A percentile compares a stretch with the other conserved stretches of the same genome.
Evolutionary conservation across 2,329 filamentous ascomycete genomes (phyloP).

Genomic region (Fusarium nurragi): DNA sequence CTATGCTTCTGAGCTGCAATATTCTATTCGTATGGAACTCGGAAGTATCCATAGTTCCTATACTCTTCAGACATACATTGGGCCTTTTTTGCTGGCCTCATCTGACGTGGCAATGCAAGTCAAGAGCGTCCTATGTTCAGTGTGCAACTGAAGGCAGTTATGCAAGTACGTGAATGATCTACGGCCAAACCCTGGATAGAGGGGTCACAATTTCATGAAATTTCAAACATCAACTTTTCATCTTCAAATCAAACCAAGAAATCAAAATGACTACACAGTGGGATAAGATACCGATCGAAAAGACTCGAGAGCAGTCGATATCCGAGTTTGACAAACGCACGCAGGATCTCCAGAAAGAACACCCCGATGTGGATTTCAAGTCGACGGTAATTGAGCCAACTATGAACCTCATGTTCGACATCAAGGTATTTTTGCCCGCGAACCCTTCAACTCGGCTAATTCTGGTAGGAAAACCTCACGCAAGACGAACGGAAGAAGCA

Average conservation of each 20-base stretch:
- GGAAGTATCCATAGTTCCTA: background rate
- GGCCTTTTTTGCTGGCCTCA: background rate
- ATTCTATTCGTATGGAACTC: background rate
- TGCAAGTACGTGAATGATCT: slow-evolving; percentile 16
- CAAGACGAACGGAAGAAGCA: slow-evolving; percentile 13
- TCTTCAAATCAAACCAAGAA: background rate
- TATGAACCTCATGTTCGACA: slow-evolving; percentile 37
- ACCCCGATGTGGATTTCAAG: slow-evolving; percentile 33
- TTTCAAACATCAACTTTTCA: background rate
- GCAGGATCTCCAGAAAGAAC: slow-evolving; percentile 14
- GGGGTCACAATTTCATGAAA: slow-evolving; percentile 5
- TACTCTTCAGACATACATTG: background rate
- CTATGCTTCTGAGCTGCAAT: background rate
- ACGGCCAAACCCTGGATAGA: slow-evolving; percentile 1
- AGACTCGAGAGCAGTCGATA: slow-evolving; percentile 32
- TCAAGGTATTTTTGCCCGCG: background rate
- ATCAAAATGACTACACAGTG: slow-evolving; percentile 10
- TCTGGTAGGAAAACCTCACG: slow-evolving; percentile 17
- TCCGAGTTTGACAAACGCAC: slow-evolving; percentile 28
- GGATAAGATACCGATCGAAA: background rate
- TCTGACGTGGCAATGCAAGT: background rate
- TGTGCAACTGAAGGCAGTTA: background rate
- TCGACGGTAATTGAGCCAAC: slow-evolving; percentile 30
- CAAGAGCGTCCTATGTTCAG: background rate
- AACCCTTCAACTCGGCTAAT: background rate